Evolutionary conservation across 257 asterid genomes (phyloP).

Genomic region (Linaria vulgaris): DNA sequence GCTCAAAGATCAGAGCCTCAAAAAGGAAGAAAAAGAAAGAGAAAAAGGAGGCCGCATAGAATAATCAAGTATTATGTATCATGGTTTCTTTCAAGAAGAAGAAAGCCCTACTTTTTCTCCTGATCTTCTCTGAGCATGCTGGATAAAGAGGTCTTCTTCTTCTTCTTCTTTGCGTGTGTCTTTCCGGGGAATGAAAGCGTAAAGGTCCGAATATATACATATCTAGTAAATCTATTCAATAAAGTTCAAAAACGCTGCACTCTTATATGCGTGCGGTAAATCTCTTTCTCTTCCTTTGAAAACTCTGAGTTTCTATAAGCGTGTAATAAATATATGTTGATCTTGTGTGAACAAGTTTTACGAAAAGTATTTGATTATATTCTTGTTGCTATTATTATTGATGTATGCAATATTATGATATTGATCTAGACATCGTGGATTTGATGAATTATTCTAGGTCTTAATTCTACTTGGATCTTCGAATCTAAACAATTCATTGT

Average conservation of each 20-base stretch:
- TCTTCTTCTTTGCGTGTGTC: conserved; percentile 24
- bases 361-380: conserved; percentile 5
- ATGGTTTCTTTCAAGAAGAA: conserved; percentile 31
- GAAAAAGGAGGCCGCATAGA: conserved; percentile 9
- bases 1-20: conserved; percentile 24
- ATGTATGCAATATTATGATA: too few relatives aligned
- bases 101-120: conserved; percentile 43
- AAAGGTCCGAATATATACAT: conserved; percentile 44
- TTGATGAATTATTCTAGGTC: conserved; percentile 3
- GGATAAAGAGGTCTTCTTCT: conserved; percentile 25
- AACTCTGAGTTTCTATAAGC: not conserved
- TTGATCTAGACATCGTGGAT: not conserved
- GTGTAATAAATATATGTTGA: conserved; percentile 4
- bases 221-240: conserved; percentile 15
- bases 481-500: too few relatives aligned
- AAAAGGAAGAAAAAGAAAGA: conserved; percentile 33
- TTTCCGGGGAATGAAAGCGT: conserved; percentile 52
- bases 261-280: too few relatives aligned
- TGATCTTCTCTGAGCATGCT: conserved; percentile 11
- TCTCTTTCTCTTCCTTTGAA: not conserved
- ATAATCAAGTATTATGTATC: conserved; percentile 14
- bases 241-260: not conserved
- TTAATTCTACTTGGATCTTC: not conserved
- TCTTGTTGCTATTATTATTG: not conserved
- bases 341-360: conserved; percentile 6